These are phyloP conservation scores for Chalciporus piperatus DNA, from an alignment of 768 basidiomycete genomes.

Conservation along the genomic window DNA sequence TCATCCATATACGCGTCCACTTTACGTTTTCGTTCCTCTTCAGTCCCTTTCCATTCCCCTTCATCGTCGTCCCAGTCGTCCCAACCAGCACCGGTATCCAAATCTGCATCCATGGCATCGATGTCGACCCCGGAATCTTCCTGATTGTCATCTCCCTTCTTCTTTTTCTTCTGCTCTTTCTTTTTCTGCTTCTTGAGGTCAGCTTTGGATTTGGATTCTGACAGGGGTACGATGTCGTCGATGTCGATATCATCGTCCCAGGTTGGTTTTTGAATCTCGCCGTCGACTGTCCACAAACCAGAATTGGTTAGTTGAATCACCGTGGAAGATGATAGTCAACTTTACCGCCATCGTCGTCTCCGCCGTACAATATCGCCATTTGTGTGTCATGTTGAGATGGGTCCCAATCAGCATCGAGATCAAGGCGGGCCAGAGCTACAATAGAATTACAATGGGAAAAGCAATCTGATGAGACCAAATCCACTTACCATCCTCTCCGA, in stretches of 20 bases:
- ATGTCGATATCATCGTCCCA: conserved; percentile 94
- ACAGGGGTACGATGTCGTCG: conserved; percentile 50
- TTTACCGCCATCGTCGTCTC: conserved; percentile 40
- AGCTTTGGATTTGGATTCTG: conserved; percentile 30
- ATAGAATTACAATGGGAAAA: neutral
- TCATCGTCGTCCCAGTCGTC: conserved; percentile 37
- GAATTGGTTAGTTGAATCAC: neutral
- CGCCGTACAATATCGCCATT: conserved; percentile 73
- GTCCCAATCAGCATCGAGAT: conserved; percentile 93
- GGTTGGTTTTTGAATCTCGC: conserved; percentile 63
- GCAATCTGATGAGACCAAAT: neutral
- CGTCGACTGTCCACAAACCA: conserved; percentile 16
- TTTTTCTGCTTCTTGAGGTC: conserved; percentile 40
- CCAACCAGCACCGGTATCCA: conserved; percentile 43
- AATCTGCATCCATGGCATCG: conserved; percentile 55
- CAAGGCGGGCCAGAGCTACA: conserved; percentile 65
- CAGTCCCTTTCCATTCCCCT: conserved; percentile 84
- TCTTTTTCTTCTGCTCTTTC: conserved; percentile 45
- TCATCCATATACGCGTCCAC: conserved; percentile 90
- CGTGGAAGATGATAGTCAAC: neutral
- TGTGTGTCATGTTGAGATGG: conserved; percentile 78
- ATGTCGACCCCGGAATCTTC: conserved; percentile 48
- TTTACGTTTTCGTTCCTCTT: conserved; percentile 82
- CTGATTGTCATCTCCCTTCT: conserved; percentile 33
- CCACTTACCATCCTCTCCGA: conserved; percentile 26